A percentile compares a stretch with the other conserved stretches of the same genome.
Evolutionary conservation across 2,329 filamentous ascomycete species (phyloP).

Genomic region (Colletotrichum lini): DNA sequence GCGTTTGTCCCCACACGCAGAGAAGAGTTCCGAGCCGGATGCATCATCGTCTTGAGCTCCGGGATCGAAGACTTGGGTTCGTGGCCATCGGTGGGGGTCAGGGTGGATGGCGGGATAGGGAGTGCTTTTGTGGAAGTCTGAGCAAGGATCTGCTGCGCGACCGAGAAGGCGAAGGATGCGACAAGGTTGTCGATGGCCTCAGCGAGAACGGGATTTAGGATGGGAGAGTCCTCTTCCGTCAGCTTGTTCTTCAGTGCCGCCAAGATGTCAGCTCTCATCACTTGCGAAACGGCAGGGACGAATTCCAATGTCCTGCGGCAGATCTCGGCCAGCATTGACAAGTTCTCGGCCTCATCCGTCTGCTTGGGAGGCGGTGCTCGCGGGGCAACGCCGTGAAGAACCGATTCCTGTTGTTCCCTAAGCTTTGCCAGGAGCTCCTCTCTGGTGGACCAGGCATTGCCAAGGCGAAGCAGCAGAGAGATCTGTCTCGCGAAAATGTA

Average conservation of each 20-base stretch:
- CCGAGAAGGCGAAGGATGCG: conserved; percentile 82
- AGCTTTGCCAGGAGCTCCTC: conserved; percentile 75
- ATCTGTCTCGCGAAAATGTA: conserved; percentile 96
- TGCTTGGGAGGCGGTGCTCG: conserved; percentile 63
- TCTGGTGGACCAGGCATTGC: conserved; percentile 77
- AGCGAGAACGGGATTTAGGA: conserved; percentile 55
- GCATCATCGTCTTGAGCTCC: conserved; percentile 80
- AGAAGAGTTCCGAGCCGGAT: conserved; percentile 76
- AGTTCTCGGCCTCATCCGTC: conserved; percentile 77
- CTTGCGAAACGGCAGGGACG: conserved; percentile 82
- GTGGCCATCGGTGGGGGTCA: conserved; percentile 61
- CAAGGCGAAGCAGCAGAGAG: conserved; percentile 83
- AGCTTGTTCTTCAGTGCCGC: conserved; percentile 63
- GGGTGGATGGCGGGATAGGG: conserved; percentile 74
- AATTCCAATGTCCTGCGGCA: conserved; percentile 88
- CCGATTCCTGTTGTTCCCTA: conserved; percentile 72
- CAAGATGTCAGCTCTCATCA: conserved; percentile 84
- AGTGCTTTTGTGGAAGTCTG: conserved; percentile 80
- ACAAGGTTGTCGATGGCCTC: conserved; percentile 81
- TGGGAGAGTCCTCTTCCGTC: conserved; percentile 49
- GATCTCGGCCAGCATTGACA: conserved; percentile 86
- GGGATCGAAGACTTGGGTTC: conserved; percentile 75
- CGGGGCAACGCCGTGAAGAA: conserved; percentile 71
- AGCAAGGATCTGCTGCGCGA: conserved; percentile 81
- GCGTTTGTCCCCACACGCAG: conserved; percentile 59